Evolutionary conservation across 1,284 basidiomycete species (phyloP).

Genomic region (Austroboletus novae-zelandiae): DNA sequence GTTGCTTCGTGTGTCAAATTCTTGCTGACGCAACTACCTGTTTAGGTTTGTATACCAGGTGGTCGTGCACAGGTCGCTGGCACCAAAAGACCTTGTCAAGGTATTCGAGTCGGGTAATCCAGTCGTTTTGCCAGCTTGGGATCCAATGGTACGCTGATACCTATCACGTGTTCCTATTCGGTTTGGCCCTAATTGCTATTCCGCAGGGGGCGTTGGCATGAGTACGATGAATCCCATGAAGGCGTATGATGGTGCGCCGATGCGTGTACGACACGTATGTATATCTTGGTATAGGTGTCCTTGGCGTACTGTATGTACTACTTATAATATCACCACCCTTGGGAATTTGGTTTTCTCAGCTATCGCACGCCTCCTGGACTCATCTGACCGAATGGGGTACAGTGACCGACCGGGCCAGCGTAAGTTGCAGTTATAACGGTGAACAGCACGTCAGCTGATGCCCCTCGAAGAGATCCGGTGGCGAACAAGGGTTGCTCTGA

Average conservation of each 20-base stretch:
- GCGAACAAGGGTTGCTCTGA: too few relatives aligned
- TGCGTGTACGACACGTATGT: not conserved
- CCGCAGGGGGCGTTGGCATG: constrained; percentile 34
- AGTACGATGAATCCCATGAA: constrained; percentile 1
- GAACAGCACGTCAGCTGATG: too few relatives aligned
- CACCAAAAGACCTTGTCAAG: constrained; percentile 75
- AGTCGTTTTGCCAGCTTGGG: constrained; percentile 79
- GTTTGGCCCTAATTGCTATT: not conserved
- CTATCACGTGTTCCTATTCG: not conserved
- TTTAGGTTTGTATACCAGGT: constrained; percentile 82
- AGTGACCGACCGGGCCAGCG: too few relatives aligned
- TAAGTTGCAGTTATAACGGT: too few relatives aligned
- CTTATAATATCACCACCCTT: not conserved
- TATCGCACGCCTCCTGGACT: not conserved
- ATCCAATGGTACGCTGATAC: constrained; percentile 74
- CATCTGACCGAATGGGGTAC: too few relatives aligned
- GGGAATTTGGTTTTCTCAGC: not conserved
- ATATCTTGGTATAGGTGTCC: not conserved
- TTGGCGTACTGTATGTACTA: not conserved
- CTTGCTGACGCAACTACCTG: constrained; percentile 5
- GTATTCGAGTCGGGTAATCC: constrained; percentile 71
- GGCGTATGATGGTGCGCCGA: not conserved
- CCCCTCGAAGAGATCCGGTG: too few relatives aligned
- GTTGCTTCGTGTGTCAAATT: not conserved
- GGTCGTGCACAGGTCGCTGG: constrained; percentile 78